A percentile compares a stretch with the other conserved stretches of the same genome.
Conservation (phyloP, 2,329 filamentous ascomycete species). For the Ophiostoma sp. region DNA sequence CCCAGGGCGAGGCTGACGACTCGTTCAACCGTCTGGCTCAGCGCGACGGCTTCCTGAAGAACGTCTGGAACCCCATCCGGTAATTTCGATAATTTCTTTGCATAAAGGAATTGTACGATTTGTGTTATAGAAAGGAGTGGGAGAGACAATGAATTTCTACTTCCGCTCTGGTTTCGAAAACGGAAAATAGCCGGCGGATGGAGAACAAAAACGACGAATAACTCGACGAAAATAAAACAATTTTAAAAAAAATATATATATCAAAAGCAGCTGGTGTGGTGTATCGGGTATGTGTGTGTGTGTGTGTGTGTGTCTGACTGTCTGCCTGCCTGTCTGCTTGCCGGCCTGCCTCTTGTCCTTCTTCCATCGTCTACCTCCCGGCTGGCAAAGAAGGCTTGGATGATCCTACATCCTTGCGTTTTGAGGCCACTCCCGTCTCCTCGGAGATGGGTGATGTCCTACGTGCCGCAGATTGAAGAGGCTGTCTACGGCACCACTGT, state of each 20-base stretch:
- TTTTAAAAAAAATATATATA: not conserved
- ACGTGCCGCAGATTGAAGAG: conserved; percentile 11
- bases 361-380: not conserved
- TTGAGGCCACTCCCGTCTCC: conserved; percentile 12
- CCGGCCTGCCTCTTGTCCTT: not conserved
- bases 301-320: not conserved
- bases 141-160: not conserved
- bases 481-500: not conserved
- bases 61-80: conserved; percentile 78
- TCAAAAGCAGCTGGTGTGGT: not conserved
- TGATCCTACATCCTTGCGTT: conserved; percentile 8
- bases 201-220: conserved; percentile 10
- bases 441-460: not conserved
- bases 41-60: conserved; percentile 94
- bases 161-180: not conserved
- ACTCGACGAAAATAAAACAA: conserved; percentile 8
- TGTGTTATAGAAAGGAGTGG: conserved; percentile 2
- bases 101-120: not conserved
- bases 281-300: not conserved
- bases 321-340: not conserved
- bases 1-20: conserved; percentile 97
- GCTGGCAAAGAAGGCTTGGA: conserved; percentile 12
- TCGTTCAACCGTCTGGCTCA: conserved; percentile 91
- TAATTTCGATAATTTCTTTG: conserved; percentile 35
- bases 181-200: conserved; percentile 12